phyloP scores from a whole-genome alignment of 192 early-diverging fungal genomes.

The Backusella morwellensis region DNA sequence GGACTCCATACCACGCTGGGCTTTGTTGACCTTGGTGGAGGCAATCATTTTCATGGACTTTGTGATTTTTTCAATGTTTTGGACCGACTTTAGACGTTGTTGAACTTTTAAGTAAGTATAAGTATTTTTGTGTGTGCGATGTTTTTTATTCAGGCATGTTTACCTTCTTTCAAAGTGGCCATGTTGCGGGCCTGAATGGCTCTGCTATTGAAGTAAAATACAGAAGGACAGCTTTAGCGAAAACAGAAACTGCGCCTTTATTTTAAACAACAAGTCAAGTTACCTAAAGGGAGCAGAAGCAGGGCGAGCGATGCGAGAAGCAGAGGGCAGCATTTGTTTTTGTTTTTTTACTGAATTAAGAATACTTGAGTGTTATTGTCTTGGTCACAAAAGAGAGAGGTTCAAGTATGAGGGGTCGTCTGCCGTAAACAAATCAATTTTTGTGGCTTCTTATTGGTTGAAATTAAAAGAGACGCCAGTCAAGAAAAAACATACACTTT shows the following conservation, averaged over 20 bases:
- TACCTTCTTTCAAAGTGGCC: constrained; percentile 93
- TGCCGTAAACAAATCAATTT: too few relatives aligned
- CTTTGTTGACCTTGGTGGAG: constrained; percentile 94
- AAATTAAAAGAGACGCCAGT: too few relatives aligned
- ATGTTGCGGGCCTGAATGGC: constrained; percentile 82
- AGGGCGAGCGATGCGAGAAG: constrained; percentile 37
- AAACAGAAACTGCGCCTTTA: not conserved
- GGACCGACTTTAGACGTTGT: constrained; percentile 91
- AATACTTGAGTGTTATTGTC: not conserved
- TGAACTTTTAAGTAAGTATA: constrained; percentile 60
- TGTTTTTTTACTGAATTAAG: not conserved
- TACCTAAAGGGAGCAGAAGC: constrained; percentile 32
- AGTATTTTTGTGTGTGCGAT: not conserved
- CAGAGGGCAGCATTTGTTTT: constrained; percentile 27
- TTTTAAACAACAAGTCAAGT: not conserved
- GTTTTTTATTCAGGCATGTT: not conserved
- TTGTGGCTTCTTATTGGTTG: too few relatives aligned
- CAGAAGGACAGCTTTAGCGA: not conserved
- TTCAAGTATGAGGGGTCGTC: too few relatives aligned
- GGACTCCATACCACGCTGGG: constrained; percentile 85
- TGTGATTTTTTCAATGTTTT: constrained; percentile 99
- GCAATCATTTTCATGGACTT: constrained; percentile 99
- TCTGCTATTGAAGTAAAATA: constrained; percentile 40
- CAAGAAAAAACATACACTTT: too few relatives aligned
- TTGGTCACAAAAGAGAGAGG: not conserved